phyloP scores from a whole-genome alignment of 192 early-diverging fungal species.

The Oehlia diaphana region DNA sequence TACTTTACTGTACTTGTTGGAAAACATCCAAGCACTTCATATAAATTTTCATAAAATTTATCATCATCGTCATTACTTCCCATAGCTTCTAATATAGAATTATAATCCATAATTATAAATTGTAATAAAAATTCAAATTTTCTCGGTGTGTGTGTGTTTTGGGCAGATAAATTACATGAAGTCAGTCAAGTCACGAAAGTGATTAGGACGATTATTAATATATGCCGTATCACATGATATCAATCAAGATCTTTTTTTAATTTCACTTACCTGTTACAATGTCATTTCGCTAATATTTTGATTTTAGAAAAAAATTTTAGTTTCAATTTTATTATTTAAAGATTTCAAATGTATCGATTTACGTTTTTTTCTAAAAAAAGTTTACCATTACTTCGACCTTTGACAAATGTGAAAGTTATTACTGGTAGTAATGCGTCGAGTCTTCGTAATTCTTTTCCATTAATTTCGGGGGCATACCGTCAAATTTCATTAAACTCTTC shows the following conservation, averaged over 20 bases:
- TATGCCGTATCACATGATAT: too few relatives aligned
- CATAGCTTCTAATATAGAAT: constrained; percentile 2
- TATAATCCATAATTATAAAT: not conserved
- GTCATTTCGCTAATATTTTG: too few relatives aligned
- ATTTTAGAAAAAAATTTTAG: too few relatives aligned
- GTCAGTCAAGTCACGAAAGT: too few relatives aligned
- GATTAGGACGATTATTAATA: too few relatives aligned
- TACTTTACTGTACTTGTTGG: constrained; percentile 10
- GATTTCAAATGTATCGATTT: not conserved
- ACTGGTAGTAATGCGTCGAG: not conserved
- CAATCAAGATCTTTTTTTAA: too few relatives aligned
- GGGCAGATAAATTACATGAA: too few relatives aligned
- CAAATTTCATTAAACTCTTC: not conserved
- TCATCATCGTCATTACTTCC: not conserved
- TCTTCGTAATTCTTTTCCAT: not conserved
- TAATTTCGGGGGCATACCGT: not conserved
- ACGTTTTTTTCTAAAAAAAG: not conserved
- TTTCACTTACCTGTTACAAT: too few relatives aligned
- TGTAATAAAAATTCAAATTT: too few relatives aligned
- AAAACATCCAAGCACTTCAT: constrained; percentile 2
- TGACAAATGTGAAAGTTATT: not conserved
- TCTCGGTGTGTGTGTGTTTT: too few relatives aligned
- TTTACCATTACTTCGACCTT: not conserved
- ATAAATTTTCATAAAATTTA: constrained; percentile 23
- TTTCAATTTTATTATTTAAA: too few relatives aligned